phyloP scores from a whole-genome alignment of 345 rosid genomes.

The Eucalyptus decipiens region DNA sequence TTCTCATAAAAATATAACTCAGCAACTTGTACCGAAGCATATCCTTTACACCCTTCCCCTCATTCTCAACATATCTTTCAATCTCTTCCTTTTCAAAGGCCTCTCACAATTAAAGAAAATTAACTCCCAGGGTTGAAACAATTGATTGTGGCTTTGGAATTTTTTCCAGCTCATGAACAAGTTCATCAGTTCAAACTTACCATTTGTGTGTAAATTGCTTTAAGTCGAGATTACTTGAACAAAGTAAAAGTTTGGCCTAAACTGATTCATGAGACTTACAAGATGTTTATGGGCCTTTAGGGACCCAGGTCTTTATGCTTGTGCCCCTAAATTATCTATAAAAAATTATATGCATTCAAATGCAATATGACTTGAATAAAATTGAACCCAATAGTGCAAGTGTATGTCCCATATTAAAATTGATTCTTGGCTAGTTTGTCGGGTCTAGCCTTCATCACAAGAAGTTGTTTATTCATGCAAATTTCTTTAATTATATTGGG shows the following conservation, averaged over 20 bases:
- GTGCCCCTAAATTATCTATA: not conserved
- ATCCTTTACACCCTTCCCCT: not conserved
- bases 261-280: not conserved
- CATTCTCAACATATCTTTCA: not conserved
- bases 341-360: not conserved
- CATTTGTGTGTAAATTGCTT: no score
- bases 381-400: not conserved
- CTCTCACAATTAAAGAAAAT: not conserved
- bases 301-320: not conserved
- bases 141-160: not conserved
- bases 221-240: no score
- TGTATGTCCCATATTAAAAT: not conserved
- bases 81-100: not conserved
- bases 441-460: not conserved
- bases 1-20: not conserved
- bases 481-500: not conserved
- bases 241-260: no score
- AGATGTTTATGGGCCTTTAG: not conserved
- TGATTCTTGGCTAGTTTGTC: not conserved
- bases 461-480: no score
- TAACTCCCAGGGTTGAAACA: not conserved
- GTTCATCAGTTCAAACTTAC: not conserved
- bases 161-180: not conserved
- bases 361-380: not conserved
- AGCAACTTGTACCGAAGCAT: not conserved